A percentile compares a stretch with the other conserved stretches of the same genome.
Evolutionary conservation across 1,139 yeast genomes (phyloP).

Genomic region (Fermentozyma sake): DNA sequence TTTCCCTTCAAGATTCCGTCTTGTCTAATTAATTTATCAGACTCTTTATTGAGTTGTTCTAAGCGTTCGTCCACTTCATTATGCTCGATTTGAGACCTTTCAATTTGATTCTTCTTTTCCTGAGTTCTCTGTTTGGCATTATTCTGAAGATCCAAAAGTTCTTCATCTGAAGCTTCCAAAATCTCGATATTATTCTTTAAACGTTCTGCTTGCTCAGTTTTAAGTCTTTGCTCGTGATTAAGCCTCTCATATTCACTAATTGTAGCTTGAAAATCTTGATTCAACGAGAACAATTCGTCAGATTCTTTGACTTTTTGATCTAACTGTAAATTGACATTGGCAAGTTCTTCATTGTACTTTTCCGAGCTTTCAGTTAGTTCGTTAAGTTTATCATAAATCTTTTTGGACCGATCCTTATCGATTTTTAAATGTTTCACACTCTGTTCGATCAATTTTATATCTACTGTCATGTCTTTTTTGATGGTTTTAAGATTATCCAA

Average conservation of each 20-base stretch:
- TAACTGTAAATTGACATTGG: slow-evolving; percentile 42
- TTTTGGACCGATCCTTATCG: slow-evolving; percentile 70
- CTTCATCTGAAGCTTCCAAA: slow-evolving; percentile 42
- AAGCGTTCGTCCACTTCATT: slow-evolving; percentile 23
- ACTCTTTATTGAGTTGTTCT: slow-evolving; percentile 22
- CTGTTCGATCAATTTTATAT: slow-evolving; percentile 71
- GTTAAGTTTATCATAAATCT: slow-evolving; percentile 47
- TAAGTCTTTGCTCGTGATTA: slow-evolving; percentile 40
- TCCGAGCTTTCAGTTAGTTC: slow-evolving; percentile 43
- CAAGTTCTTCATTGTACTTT: slow-evolving; percentile 45
- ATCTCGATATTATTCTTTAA: slow-evolving; percentile 41
- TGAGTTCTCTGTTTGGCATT: slow-evolving; percentile 45
- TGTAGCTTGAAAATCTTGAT: slow-evolving; percentile 77
- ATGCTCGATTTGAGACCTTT: no score
- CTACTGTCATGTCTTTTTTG: slow-evolving; percentile 71
- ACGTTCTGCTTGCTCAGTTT: slow-evolving; percentile 47
- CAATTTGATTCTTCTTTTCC: slow-evolving; percentile 15
- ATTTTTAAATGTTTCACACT: slow-evolving; percentile 69
- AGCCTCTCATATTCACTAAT: slow-evolving; percentile 61
- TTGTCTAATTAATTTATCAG: slow-evolving; percentile 40
- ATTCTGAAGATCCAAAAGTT: slow-evolving; percentile 43
- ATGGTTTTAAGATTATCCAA: slow-evolving; percentile 72
- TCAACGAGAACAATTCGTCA: slow-evolving; percentile 63
- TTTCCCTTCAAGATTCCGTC: slow-evolving; percentile 64
- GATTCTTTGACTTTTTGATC: slow-evolving; percentile 53